Conservation (phyloP, 2,329 filamentous ascomycete species). For the Raffaelea arxii region DNA sequence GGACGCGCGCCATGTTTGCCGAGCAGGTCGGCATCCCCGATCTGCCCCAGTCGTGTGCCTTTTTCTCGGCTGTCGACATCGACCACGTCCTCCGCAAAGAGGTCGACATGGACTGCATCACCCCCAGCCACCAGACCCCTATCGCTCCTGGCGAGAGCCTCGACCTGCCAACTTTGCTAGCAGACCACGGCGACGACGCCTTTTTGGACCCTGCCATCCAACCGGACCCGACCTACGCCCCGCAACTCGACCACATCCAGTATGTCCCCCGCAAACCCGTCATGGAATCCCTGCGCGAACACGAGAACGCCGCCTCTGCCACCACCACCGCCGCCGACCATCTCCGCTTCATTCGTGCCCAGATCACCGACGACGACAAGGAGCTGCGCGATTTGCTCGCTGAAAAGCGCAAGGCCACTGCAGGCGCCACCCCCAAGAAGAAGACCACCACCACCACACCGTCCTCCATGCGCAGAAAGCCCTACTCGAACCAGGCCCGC, state of each 20-base stretch:
- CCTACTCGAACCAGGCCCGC: neutral
- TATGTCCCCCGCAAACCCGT: constrained; percentile 69
- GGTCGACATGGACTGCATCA: constrained; percentile 95
- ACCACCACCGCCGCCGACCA: constrained; percentile 33
- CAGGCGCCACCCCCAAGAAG: constrained; percentile 8
- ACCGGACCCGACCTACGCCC: constrained; percentile 41
- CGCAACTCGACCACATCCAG: constrained; percentile 48
- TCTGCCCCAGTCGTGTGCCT: constrained; percentile 86
- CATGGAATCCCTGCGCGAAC: constrained; percentile 60
- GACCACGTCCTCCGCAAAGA: constrained; percentile 95
- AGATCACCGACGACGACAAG: constrained; percentile 65
- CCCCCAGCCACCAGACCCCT: constrained; percentile 68
- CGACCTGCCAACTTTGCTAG: constrained; percentile 70
- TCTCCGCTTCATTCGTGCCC: constrained; percentile 66
- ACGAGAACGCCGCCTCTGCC: constrained; percentile 21
- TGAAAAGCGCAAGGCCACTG: constrained; percentile 33
- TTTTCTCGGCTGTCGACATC: constrained; percentile 91
- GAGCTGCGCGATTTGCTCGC: constrained; percentile 68
- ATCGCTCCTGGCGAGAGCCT: constrained; percentile 82
- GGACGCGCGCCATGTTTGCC: constrained; percentile 95
- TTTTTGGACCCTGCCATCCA: constrained; percentile 55
- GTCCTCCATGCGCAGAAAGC: neutral
- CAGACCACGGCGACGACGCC: constrained; percentile 59
- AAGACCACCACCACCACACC: neutral
- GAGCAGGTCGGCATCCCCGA: constrained; percentile 96